Percentiles rank a stretch among this genome's conserved stretches.
phyloP scores from a whole-genome alignment of 345 rosid genomes.

The Xanthoceras sorbifolium region DNA sequence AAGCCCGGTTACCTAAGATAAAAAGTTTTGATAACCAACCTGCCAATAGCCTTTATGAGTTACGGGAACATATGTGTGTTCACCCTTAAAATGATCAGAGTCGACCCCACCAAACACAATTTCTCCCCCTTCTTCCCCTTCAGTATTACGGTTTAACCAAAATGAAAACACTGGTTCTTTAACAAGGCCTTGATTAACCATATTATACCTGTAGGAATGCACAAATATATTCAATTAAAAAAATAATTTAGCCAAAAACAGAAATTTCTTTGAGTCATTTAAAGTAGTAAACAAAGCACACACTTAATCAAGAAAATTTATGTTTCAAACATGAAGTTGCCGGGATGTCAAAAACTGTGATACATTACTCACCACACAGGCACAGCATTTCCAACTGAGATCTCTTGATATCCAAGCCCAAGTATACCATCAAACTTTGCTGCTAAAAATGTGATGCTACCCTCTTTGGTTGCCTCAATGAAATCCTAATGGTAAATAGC shows the following conservation, averaged over 20 bases:
- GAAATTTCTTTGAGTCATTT: neutral
- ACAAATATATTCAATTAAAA: neutral
- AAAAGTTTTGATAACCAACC: conserved; percentile 36
- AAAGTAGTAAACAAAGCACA: neutral
- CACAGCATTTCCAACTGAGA: conserved; percentile 72
- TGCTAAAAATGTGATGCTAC: conserved; percentile 77
- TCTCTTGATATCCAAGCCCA: conserved; percentile 95
- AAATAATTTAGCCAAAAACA: neutral
- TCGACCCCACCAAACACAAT: conserved; percentile 89
- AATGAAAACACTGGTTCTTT: conserved; percentile 85
- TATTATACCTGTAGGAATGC: conserved; percentile 68
- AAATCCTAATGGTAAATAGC: conserved; percentile 53
- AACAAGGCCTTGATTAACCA: conserved; percentile 74
- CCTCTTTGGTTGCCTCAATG: conserved; percentile 93
- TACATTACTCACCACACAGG: conserved; percentile 72
- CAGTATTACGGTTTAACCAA: conserved; percentile 81
- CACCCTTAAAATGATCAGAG: conserved; percentile 71
- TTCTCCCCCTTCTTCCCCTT: conserved; percentile 84
- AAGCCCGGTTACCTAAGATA: neutral
- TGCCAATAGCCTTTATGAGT: conserved; percentile 95
- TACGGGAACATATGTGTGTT: conserved; percentile 90
- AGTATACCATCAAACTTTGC: conserved; percentile 94
- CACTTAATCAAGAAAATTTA: neutral
- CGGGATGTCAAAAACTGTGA: conserved; percentile 4
- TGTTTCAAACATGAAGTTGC: neutral